These are phyloP conservation scores for Xylariales sp. DNA, from an alignment of 2,329 filamentous ascomycete species.

Conservation along the genomic window DNA sequence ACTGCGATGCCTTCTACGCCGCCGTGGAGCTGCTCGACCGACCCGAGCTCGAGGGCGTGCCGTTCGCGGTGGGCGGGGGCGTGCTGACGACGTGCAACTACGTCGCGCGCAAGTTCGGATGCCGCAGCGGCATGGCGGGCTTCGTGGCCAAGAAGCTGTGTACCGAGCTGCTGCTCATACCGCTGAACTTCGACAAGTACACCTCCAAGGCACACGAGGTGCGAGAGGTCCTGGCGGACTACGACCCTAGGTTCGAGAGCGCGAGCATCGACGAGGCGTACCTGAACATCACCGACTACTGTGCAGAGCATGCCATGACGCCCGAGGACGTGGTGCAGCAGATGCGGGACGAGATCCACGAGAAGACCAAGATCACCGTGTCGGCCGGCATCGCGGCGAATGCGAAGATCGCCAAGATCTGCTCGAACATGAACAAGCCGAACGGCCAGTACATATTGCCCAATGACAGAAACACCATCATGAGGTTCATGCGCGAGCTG, in stretches of 20 bases:
- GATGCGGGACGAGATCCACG: slow-evolving; percentile 70
- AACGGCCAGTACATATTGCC: slow-evolving; percentile 83
- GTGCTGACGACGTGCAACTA: slow-evolving; percentile 76
- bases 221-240: slow-evolving; percentile 74
- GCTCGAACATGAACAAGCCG: slow-evolving; percentile 92
- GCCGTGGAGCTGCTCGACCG: slow-evolving; percentile 82
- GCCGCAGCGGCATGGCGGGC: slow-evolving; percentile 89
- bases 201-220: slow-evolving; percentile 85
- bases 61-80: slow-evolving; percentile 80
- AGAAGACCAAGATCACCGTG: slow-evolving; percentile 77
- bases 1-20: slow-evolving; percentile 97
- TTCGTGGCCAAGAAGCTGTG: slow-evolving; percentile 96
- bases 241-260: slow-evolving; percentile 87
- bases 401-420: slow-evolving; percentile 89
- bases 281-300: slow-evolving; percentile 89
- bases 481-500: slow-evolving; percentile 79
- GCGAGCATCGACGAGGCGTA: slow-evolving; percentile 97
- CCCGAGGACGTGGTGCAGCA: slow-evolving; percentile 72
- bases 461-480: slow-evolving; percentile 67
- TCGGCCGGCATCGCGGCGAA: slow-evolving; percentile 94
- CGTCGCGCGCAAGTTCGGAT: slow-evolving; percentile 81
- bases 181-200: slow-evolving; percentile 88
- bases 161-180: slow-evolving; percentile 75
- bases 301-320: slow-evolving; percentile 58
- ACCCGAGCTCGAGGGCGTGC: slow-evolving; percentile 78